These are phyloP conservation scores for Suillus fuscotomentosus DNA, from an alignment of 768 basidiomycete genomes.

Conservation along the genomic window DNA sequence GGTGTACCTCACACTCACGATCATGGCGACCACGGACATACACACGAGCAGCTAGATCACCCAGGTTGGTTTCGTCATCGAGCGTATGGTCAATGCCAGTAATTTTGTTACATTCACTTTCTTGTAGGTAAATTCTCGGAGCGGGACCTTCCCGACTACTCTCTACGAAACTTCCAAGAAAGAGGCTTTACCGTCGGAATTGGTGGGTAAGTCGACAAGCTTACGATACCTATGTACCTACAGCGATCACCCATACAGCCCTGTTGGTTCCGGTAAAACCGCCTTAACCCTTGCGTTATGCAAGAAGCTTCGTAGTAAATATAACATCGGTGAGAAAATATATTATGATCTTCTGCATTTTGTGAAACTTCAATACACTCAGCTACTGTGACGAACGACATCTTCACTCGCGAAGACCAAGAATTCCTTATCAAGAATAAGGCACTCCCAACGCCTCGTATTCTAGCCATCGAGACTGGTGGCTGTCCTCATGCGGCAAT, in stretches of 20 bases:
- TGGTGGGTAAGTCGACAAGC: slow-evolving; percentile 67
- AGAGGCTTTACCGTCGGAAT: slow-evolving; percentile 98
- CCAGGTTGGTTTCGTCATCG: slow-evolving; percentile 51
- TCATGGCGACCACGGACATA: slow-evolving; percentile 87
- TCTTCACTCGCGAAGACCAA: slow-evolving; percentile 97
- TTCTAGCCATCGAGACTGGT: slow-evolving; percentile 96
- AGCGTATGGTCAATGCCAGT: background rate
- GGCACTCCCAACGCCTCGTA: slow-evolving; percentile 80
- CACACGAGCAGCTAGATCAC: slow-evolving; percentile 90
- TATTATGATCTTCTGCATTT: slow-evolving; percentile 1
- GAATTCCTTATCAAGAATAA: slow-evolving; percentile 94
- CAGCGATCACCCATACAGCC: slow-evolving; percentile 44
- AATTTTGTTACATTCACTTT: background rate
- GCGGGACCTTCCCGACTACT: slow-evolving; percentile 89
- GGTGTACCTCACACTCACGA: slow-evolving; percentile 45
- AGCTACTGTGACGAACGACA: slow-evolving; percentile 99
- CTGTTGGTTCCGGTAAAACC: slow-evolving; percentile 98
- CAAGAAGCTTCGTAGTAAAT: slow-evolving; percentile 71
- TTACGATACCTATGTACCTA: background rate
- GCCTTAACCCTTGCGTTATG: slow-evolving; percentile 91
- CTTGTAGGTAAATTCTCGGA: slow-evolving; percentile 83
- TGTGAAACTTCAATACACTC: slow-evolving; percentile 12
- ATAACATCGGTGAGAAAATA: slow-evolving; percentile 78
- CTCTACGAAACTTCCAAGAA: slow-evolving; percentile 81
- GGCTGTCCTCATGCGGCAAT: slow-evolving; percentile 99